Conservation (phyloP, 2,329 filamentous ascomycete species). For the Xylariales sp. region DNA sequence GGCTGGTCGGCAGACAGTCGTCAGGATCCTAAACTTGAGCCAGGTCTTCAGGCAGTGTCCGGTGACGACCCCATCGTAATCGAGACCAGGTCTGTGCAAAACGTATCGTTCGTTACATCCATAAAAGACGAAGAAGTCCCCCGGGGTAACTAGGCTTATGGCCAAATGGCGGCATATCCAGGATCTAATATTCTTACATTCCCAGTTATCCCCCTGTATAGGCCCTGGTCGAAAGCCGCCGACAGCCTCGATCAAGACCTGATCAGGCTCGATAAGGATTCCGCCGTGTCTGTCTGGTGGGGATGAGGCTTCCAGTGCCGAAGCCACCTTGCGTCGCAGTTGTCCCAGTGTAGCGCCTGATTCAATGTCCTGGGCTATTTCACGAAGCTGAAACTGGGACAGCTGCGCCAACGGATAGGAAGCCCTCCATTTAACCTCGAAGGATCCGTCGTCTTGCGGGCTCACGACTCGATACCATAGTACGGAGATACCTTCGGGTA, state of each 20-base stretch:
- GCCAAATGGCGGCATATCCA: conserved; percentile 52
- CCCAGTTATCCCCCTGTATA: conserved; percentile 52
- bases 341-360: conserved; percentile 46
- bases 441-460: conserved; percentile 35
- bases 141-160: conserved; percentile 41
- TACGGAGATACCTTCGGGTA: conserved; percentile 23
- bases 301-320: conserved; percentile 35
- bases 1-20: conserved; percentile 32
- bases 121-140: conserved; percentile 46
- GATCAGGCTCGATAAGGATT: conserved; percentile 42
- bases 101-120: conserved; percentile 51
- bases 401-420: conserved; percentile 26
- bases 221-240: conserved; percentile 49
- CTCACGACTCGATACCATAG: conserved; percentile 42
- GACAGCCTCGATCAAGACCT: conserved; percentile 47
- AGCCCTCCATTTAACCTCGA: conserved; percentile 37
- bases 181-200: conserved; percentile 41
- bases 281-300: background rate
- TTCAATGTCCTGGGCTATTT: conserved; percentile 39
- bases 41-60: conserved; percentile 38
- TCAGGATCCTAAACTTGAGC: conserved; percentile 37
- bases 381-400: conserved; percentile 26
- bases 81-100: conserved; percentile 44
- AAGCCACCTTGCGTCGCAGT: conserved; percentile 44
- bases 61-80: conserved; percentile 29